Base-by-base conservation (phyloP, 495 filamentous ascomycete genomes). In the Annulohypoxylon bovei region DNA sequence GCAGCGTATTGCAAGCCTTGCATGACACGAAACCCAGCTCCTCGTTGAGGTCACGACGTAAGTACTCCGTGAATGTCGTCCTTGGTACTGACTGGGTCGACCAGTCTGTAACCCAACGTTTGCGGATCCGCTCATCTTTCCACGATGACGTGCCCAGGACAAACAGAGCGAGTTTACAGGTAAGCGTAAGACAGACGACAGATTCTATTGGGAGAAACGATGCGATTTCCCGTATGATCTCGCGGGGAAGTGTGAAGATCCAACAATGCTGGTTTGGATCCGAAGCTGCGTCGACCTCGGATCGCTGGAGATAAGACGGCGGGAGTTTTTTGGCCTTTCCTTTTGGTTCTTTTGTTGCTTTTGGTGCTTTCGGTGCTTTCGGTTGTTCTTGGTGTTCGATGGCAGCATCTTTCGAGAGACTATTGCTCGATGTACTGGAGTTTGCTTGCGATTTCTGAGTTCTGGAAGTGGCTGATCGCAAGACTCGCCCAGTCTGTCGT, bases 121-220 rank as follows among this genome's bases (percentile, higher is more conserved):
- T 18, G 28, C 1, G 6, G 1, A 55, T 55, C 16, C 16, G 4
- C 7, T 55, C 16, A 55, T 55, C 30, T 55, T 55, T 30, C 52
- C 52, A 55, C 0, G 22, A 55, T 4, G 52, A 55, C 7, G 52
- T 55, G n/a, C 52, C 52, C 16, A 55, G n/a, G 4, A 23, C 9
- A 14, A 37, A 30, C 16, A 55, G 25, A 7, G 52, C 52, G 16
- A 55, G 52, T 23, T 55, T 55, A 22, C 52, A 55, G n/a, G 52
- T 55, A 6, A 55, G 20, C 6, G 52, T 55, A 8, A 55, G 30
- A n/a, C 52, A 55, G 16, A 55, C 9, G 7, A 16, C 16, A 0
- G 52, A 55, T 55, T 55, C 30, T 8, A 14, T 12, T 14, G 52
- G 32, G 28, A 55, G 52, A 23, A 35, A 23, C 7, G 52, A 35